Conservation (phyloP, 2,329 filamentous ascomycete species). For the Aaosphaeria arxii region DNA sequence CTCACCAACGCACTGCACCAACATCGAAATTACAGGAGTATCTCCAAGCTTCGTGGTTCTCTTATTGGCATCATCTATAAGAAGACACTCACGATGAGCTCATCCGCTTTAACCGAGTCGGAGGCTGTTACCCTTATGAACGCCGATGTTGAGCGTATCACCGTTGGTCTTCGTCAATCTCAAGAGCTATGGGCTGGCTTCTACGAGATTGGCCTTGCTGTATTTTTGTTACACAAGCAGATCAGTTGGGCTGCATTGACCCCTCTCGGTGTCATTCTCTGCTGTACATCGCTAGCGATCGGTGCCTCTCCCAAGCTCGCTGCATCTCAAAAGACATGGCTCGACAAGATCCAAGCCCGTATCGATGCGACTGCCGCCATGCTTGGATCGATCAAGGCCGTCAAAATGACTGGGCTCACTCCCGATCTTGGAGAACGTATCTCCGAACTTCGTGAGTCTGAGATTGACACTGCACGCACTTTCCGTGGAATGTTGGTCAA, state of each 20-base stretch:
- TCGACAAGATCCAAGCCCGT: conserved; percentile 11
- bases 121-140: conserved; percentile 14
- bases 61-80: conserved; percentile 11
- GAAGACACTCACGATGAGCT: conserved; percentile 8
- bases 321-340: conserved; percentile 12
- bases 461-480: conserved; percentile 7
- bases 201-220: conserved; percentile 8
- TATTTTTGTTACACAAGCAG: conserved; percentile 9
- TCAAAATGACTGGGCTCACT: conserved; percentile 12
- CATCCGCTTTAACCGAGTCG: conserved; percentile 6
- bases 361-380: conserved; percentile 12
- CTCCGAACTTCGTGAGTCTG: conserved; percentile 5
- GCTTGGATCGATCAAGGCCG: conserved; percentile 11
- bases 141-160: conserved; percentile 13
- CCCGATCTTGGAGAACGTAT: conserved; percentile 5
- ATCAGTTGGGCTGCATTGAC: conserved; percentile 9
- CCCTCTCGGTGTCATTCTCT: conserved; percentile 8
- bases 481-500: conserved; percentile 11
- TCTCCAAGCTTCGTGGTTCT: conserved; percentile 8
- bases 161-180: conserved; percentile 3
- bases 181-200: conserved; percentile 12
- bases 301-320: conserved; percentile 6
- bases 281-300: conserved; percentile 6
- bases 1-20: conserved; percentile 6
- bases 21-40: conserved; percentile 9